A percentile compares a stretch with the other conserved stretches of the same genome.
Conservation (phyloP, 2,329 filamentous ascomycete genomes). For the Diplodia scrobiculata region DNA sequence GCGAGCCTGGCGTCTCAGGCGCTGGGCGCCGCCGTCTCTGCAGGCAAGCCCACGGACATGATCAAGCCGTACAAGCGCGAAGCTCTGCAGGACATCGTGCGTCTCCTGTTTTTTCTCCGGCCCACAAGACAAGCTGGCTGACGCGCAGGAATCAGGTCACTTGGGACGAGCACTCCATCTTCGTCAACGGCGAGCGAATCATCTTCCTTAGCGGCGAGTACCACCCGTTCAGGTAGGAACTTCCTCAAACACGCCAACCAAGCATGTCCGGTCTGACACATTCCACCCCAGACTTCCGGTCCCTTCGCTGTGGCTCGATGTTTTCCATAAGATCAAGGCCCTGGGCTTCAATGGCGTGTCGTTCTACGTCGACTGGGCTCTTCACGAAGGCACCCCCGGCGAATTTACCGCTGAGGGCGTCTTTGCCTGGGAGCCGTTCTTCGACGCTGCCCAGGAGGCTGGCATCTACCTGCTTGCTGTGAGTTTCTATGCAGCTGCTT, state of each 20-base stretch:
- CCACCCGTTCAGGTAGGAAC: constrained; percentile 62
- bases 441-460: constrained; percentile 70
- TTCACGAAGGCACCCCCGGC: constrained; percentile 72
- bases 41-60: constrained; percentile 53
- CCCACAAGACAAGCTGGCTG: constrained; percentile 30
- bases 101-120: constrained; percentile 32
- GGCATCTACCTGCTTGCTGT: constrained; percentile 75
- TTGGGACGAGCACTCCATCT: constrained; percentile 72
- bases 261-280: not conserved
- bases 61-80: constrained; percentile 55
- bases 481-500: constrained; percentile 29
- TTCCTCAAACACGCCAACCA: constrained; percentile 1
- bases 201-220: constrained; percentile 75
- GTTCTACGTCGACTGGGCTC: constrained; percentile 77
- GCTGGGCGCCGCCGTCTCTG: constrained; percentile 51
- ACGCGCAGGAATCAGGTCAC: constrained; percentile 52
- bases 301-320: constrained; percentile 65
- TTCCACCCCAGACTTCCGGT: constrained; percentile 56
- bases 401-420: constrained; percentile 70
- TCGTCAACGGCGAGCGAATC: constrained; percentile 68
- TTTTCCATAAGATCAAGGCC: constrained; percentile 82
- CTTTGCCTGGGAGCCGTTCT: constrained; percentile 73
- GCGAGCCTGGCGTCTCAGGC: constrained; percentile 50
- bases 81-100: constrained; percentile 59
- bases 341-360: constrained; percentile 78